Evolutionary conservation across 1,284 basidiomycete genomes (phyloP), one percentile per base, ranked within the genome.

Genomic region (Cutaneotrichosporon dermatis): DNA sequence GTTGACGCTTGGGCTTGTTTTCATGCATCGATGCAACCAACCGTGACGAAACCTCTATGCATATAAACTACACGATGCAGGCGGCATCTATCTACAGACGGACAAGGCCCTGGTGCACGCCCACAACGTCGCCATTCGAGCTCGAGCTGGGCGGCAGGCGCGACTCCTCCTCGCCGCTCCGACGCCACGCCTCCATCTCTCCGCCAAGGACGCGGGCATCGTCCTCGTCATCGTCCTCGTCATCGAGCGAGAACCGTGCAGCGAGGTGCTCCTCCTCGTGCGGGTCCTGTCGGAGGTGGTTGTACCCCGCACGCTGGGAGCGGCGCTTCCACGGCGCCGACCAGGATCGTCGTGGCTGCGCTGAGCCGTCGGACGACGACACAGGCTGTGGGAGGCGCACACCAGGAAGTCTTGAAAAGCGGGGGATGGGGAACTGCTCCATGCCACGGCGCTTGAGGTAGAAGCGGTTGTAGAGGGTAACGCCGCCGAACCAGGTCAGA

Each of bases 251-350:
- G 61, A 75, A 79, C 15, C 76, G 60, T 36, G 68, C 70, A 6
- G 74, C 72, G 78, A 92, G 90, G 42, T 69, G 68, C 50, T 80
- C 82, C 54, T 82, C 80, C 62, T 85, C 81, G 61, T 83, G 74
- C 45, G 72, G 59, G 40, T 78, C 74, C 42, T 76, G 71, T 4
- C 71, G 58, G 25, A 75, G 64, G 52, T 68, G 65, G 25, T 61
- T 64, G 57, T 76, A 76, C 1, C 76, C 74, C 33, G 44, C 56
- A 33, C 64, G 57, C 51, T 63, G 59, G 52, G 65, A 67, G 34
- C 72, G 64, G 54, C 72, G 61, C 48, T 68, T 71, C 69, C 69
- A 70, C 54, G 55, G 60, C 66, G 44, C 60, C 46, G 45, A 7
- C 46, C 37, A 50, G 16, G 25, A 25, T 25, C 25, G 25, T 25